Base-by-base conservation (phyloP, 805 yeast species). In the Teunomyces lycoperdinae region DNA sequence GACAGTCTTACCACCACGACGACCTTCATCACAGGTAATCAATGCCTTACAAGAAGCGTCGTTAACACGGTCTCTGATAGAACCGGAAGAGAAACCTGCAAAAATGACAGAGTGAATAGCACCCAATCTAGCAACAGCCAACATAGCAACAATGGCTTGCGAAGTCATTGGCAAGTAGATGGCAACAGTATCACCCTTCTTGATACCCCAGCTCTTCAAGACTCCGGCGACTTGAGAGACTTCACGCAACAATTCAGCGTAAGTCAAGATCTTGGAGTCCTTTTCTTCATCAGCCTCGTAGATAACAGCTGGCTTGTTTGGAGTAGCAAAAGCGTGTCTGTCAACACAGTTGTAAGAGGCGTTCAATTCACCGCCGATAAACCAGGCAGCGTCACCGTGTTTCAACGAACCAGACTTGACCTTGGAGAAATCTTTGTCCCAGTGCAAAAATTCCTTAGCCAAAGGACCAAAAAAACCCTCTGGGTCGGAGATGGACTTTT, bases 81-180 rank as follows among this genome's bases (percentile, higher is more conserved):
- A 84, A 49, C 84, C 84, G 34, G 89, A 77, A 7, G 87, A 80
- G 67, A 87, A 87, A 5, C 96, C 96, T 27, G 95, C 95, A 71
- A 87, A 87, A 29, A 87, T 85, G 32, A 87, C 94, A 2, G 92
- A 85, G 66, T 87, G 96, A 50, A 87, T 73, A 10, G 95, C 96
- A 58, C 96, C 95, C 53, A 87, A 73, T 68, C 96, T 77, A 36
- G 81, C 79, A 60, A 87, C 85, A 24, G 96, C 95, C 67, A 87
- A 70, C 73, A 87, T 68, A 26, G 94, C 81, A 48, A 85, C 73
- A 44, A 87, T 69, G 34, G 94, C 91, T 63, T 86, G 88, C 41
- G 91, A 86, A 53, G 83, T 84, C 94, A 87, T 87, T 58, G 96
- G 96, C 73, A 87, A 74, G 65, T 87, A 87, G 45, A 87, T 87